These are phyloP conservation scores for Chlorociboria aeruginascens DNA, from an alignment of 495 filamentous ascomycete genomes.

Conservation along the genomic window DNA sequence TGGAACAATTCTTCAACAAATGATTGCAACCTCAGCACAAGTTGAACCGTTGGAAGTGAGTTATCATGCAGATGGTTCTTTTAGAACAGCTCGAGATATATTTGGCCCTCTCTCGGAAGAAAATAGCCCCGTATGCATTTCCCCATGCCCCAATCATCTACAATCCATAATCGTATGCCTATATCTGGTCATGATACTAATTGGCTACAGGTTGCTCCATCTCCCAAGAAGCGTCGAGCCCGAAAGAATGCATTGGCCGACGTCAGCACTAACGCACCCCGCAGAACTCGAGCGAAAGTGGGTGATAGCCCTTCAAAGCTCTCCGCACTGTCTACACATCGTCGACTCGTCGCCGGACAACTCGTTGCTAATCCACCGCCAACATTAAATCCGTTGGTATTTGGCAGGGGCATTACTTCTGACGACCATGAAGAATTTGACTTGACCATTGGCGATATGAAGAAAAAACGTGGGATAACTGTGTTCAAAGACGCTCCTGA, in stretches of 20 bases:
- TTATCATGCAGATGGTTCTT: conserved; percentile 42
- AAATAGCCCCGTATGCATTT: conserved; percentile 31
- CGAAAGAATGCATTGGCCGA: conserved; percentile 7
- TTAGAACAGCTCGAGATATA: conserved; percentile 40
- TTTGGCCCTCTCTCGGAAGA: conserved; percentile 35
- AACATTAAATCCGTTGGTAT: conserved; percentile 11
- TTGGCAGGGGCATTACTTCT: not conserved
- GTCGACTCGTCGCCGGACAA: not conserved
- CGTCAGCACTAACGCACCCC: conserved; percentile 8
- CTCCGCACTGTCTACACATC: not conserved
- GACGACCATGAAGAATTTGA: conserved; percentile 17
- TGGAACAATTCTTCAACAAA: conserved; percentile 50
- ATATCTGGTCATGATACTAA: not conserved
- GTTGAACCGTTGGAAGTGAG: conserved; percentile 65
- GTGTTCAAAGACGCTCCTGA: conserved; percentile 24
- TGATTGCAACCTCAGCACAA: conserved; percentile 52
- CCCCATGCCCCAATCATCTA: not conserved
- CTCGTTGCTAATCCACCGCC: not conserved
- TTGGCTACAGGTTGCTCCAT: not conserved
- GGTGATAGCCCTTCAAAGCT: conserved; percentile 1
- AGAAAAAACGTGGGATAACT: conserved; percentile 18
- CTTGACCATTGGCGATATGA: conserved; percentile 6
- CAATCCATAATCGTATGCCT: not conserved
- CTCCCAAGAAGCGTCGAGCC: conserved; percentile 14
- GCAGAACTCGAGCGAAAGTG: not conserved